Base-by-base conservation (phyloP, 2,329 filamentous ascomycete genomes). In the Penicillium digitatum region DNA sequence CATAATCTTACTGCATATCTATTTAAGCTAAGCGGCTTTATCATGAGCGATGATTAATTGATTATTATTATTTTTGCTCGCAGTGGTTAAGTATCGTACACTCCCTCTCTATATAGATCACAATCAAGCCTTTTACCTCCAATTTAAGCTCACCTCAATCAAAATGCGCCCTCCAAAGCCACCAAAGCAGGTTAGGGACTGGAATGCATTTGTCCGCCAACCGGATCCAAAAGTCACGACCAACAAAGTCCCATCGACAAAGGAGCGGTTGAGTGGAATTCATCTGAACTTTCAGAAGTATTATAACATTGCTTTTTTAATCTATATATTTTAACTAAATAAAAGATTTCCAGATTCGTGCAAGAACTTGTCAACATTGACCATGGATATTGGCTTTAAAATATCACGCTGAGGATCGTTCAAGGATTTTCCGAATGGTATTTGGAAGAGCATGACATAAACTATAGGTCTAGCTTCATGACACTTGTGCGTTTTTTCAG, bases 391-490 rank as follows among this genome's bases (percentile, higher is more conserved):
- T 48, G 18, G 46, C 24, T 40, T 32, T 32, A 48, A 32, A 48
- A 48, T 26, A 38, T 48, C 14, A 48, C 35, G 10, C 11, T 48
- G 16, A 48, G 46, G 24, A 10, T 48, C 3, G n/a, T 52, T 65
- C 1, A 35, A 35, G 32, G 32, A 2, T 35, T 35, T n/a, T n/a
- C n/a, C 9, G 6, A n/a, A 8, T 35, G 32, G 32, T 35, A 35
- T 35, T 35, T 35, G 3, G 32, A 35, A 9, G 7, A 35, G 32
- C 7, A 35, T n/a, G 3, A 35, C 4, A 35, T 35, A 35, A 35
- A n/a, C 7, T 35, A 35, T 3, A 35, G 10, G 32, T 35, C 32
- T 3, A 35, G 32, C 16, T 35, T 35, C 7, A 35, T 62, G 22
- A 35, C 7, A n/a, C 9, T 35, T 35, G 16, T 35, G 2, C 32